Evolutionary conservation across 306 rosid species (phyloP), one percentile per base, ranked within the genome.

Genomic region (Glycyrrhiza uralensis): DNA sequence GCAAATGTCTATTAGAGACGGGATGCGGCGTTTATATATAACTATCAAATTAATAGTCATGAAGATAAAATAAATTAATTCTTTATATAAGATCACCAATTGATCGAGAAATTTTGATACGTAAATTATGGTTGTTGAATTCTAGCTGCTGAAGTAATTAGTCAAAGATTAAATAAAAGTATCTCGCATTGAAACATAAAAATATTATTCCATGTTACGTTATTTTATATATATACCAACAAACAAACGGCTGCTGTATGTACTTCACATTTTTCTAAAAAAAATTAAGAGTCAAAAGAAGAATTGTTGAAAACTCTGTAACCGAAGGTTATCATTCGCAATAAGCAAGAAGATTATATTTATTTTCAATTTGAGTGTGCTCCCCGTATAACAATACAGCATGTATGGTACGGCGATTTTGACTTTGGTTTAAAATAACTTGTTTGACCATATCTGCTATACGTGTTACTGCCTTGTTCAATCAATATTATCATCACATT

Each of bases 301-400:
- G 17, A 17, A 3, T 7, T 29, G 11, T 41, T 66, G 66, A 72
- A 47, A 19, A 46, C 6, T 64, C 7, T 6, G 24, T 5, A 8
- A 32, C 17, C 23, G 3, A 0, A 42, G 4, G 64, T 49, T 39
- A 2, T 44, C 6, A 38, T 69, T 28, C 2, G 0, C 29, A 55
- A 66, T 35, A 41, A 41, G 58, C 7, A 69, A 46, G 14, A 56
- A 51, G 22, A 2, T 23, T 42, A 11, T 30, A 0, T 36, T 22
- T 2, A 23, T 70, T 57, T 76, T 76, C 79, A 64, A 76, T 42
- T 57, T 49, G n/a, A 57, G 76, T 65, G 75, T 70, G 79, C 76
- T 63, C 18, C 64, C 19, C 5, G 17, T 68, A 39, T 17, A 56
- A 61, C 14, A 51, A 50, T 26, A 47, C 19, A 58, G 39, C 44